Base-by-base conservation (phyloP, 345 rosid species). In the Pugionium cornutum region DNA sequence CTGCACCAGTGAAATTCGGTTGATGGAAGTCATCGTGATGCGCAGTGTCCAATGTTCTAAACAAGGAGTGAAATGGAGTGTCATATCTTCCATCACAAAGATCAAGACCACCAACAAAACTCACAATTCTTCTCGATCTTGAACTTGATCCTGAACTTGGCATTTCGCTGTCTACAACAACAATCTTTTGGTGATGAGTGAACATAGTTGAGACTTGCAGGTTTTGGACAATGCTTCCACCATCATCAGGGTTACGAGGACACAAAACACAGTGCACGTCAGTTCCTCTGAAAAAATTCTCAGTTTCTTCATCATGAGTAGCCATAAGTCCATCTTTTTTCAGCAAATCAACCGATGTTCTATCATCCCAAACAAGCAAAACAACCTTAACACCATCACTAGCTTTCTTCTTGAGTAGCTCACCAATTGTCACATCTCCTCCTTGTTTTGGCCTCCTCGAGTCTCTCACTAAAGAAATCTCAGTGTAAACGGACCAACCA, bases 11-110 rank as follows among this genome's bases (percentile, higher is more conserved):
- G 69, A 86, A 94, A 76, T 94, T 94, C 30, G 99, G 99, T 69
- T 94, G 99, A 76, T 94, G 97, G 75, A 94, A 94, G 76, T 94
- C 99, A 67, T 94, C 95, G 55, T 94, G 96, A 76, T 94, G 99
- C 1, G 91, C 96, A 0, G 96, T 84, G 80, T 86, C 96, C 75
- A 94, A 59, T 4, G 99, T 94, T 76, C 99, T 88, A 76, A 94
- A 94, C 68, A 94, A 84, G 34, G 99, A 85, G 75, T 94, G 99
- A 82, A 94, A 94, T 0, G 90, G 88, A 11, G 96, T 67, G 67
- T 90, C 99, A 0, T 90, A 94, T 72, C 99, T 88, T 53, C 97
- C 99, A 80, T 94, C 99, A 61, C 99, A 94, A 56, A 94, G 92
- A 81, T 94, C 99, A 77, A 94, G 72, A 68, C 99, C 99, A 58